Conservation (phyloP, 176 grass and related monocot species). For the Echinochloa phyllopogon region DNA sequence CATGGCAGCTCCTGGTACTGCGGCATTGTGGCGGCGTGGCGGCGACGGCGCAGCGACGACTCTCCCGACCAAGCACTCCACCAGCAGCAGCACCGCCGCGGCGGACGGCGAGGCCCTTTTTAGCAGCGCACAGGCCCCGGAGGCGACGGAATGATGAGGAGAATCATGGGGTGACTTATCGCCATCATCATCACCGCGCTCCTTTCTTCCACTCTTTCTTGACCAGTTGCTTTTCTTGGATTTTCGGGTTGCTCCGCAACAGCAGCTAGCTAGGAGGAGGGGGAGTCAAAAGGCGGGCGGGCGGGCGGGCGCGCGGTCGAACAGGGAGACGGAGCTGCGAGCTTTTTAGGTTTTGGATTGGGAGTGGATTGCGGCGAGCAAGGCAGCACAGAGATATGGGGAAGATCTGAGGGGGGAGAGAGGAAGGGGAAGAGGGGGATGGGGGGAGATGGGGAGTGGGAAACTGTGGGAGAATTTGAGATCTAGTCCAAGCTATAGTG, state of each 20-base stretch:
- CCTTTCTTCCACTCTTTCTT: slow-evolving; percentile 57
- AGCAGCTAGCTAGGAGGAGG: slow-evolving; percentile 8
- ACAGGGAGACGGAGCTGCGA: slow-evolving; percentile 38
- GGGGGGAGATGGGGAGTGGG: neutral
- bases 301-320: neutral
- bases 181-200: slow-evolving; percentile 46
- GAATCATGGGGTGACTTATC: slow-evolving; percentile 66
- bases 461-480: slow-evolving; percentile 45
- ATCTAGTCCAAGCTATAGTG: slow-evolving; percentile 52
- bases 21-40: slow-evolving; percentile 63
- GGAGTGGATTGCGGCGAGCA: slow-evolving; percentile 26
- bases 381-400: slow-evolving; percentile 32
- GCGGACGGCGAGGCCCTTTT: slow-evolving; percentile 41
- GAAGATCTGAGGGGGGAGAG: slow-evolving; percentile 41
- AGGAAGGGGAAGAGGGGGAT: neutral
- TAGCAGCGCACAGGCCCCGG: slow-evolving; percentile 24
- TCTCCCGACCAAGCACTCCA: neutral
- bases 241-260: slow-evolving; percentile 40
- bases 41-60: neutral
- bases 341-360: slow-evolving; percentile 25
- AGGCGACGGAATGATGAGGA: slow-evolving; percentile 50
- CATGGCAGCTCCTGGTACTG: slow-evolving; percentile 81
- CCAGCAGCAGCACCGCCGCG: slow-evolving; percentile 1
- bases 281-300: slow-evolving; percentile 25
- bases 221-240: slow-evolving; percentile 53